Evolutionary conservation across 768 basidiomycete species (phyloP).

Genomic region (Lentinula aciculospora): DNA sequence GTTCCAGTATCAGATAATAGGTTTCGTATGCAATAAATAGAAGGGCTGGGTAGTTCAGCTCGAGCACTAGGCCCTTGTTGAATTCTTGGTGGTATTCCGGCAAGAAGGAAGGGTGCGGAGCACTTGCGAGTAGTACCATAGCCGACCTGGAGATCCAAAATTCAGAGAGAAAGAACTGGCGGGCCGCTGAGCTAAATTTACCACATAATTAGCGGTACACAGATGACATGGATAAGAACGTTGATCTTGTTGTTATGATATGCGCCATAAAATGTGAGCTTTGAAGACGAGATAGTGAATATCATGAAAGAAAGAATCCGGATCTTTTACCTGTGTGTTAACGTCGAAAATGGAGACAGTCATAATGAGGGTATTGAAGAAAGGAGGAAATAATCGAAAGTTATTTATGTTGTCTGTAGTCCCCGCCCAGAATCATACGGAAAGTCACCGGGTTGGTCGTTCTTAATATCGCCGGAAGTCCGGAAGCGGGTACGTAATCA

Average conservation of each 20-base stretch:
- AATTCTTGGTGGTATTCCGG: conserved; percentile 43
- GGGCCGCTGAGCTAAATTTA: conserved; percentile 22
- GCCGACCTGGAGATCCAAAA: conserved; percentile 42
- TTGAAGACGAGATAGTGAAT: conserved; percentile 10
- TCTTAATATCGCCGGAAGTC: not conserved
- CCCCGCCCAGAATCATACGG: not conserved
- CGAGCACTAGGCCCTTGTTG: conserved; percentile 62
- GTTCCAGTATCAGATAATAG: conserved; percentile 83
- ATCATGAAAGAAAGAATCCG: not conserved
- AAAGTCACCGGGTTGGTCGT: not conserved
- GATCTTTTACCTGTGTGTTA: conserved; percentile 53
- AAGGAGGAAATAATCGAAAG: not conserved
- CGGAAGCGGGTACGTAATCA: not conserved
- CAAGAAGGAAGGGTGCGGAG: conserved; percentile 50
- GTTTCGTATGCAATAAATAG: conserved; percentile 50
- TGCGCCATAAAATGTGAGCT: conserved; percentile 92
- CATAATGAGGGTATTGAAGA: conserved; percentile 18
- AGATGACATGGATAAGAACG: conserved; percentile 78
- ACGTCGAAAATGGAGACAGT: conserved; percentile 50
- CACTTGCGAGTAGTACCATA: conserved; percentile 42
- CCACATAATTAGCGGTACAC: conserved; percentile 84
- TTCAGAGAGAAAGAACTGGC: not conserved
- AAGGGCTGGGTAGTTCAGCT: conserved; percentile 63
- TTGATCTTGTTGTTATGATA: conserved; percentile 86
- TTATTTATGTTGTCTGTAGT: not conserved